These are phyloP conservation scores for Circinella minor DNA, from an alignment of 371 early-diverging fungal genomes.

Conservation along the genomic window DNA sequence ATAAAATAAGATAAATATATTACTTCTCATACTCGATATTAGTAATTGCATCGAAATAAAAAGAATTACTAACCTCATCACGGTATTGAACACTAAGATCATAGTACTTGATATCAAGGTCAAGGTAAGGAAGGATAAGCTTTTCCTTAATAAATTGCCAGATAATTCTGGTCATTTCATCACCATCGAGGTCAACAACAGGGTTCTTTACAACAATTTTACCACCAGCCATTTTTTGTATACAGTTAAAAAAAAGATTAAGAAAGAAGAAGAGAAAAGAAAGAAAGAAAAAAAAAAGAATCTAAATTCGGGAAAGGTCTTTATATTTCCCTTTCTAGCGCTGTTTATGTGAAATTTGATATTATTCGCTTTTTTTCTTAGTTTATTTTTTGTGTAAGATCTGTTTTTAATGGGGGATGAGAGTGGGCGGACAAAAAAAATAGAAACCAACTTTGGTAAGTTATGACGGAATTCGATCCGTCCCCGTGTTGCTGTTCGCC, in stretches of 20 bases:
- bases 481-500: conserved; percentile 2
- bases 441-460: neutral
- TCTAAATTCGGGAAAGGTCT: neutral
- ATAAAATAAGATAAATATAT: too few relatives aligned
- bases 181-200: conserved; percentile 95
- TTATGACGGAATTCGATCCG: conserved; percentile 11
- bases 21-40: too few relatives aligned
- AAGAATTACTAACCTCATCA: conserved; percentile 62
- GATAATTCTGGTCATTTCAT: conserved; percentile 97
- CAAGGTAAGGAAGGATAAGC: conserved; percentile 91
- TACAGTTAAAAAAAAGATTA: neutral
- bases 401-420: too few relatives aligned
- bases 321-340: neutral
- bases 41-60: too few relatives aligned
- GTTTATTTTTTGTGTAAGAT: too few relatives aligned
- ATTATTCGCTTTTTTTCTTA: too few relatives aligned
- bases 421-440: neutral
- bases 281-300: neutral
- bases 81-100: conserved; percentile 93
- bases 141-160: conserved; percentile 94
- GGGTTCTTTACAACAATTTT: conserved; percentile 80
- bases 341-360: neutral
- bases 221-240: conserved; percentile 19
- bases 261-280: conserved; percentile 3
- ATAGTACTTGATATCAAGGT: conserved; percentile 94